Conservation (phyloP, 371 early-diverging fungal species). For the Choanephora cucurbitarum region DNA sequence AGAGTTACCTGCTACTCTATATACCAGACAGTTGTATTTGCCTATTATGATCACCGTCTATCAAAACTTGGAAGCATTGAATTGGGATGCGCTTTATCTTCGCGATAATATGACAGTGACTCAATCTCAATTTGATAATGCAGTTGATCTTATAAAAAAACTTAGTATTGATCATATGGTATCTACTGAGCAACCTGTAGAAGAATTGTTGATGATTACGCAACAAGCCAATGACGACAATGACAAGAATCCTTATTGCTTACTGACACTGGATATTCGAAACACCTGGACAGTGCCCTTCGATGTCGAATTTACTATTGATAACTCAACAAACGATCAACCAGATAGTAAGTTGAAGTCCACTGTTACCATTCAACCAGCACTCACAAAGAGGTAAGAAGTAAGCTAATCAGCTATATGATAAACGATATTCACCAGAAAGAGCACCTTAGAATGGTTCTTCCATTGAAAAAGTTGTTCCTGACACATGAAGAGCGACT, state of each 20-base stretch:
- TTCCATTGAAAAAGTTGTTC: slow-evolving; percentile 72
- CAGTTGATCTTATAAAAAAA: slow-evolving; percentile 14
- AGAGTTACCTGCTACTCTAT: slow-evolving; percentile 49
- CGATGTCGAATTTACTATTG: slow-evolving; percentile 67
- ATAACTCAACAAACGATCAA: slow-evolving; percentile 26
- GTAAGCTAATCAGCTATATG: too few relatives aligned
- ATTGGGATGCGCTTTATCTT: slow-evolving; percentile 70
- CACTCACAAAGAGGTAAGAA: slow-evolving; percentile 34
- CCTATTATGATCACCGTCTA: slow-evolving; percentile 78
- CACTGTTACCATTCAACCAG: slow-evolving; percentile 33
- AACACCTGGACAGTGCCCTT: slow-evolving; percentile 79
- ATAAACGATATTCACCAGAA: too few relatives aligned
- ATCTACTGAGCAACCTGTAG: slow-evolving; percentile 25
- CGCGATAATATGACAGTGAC: slow-evolving; percentile 37
- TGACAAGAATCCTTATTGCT: slow-evolving; percentile 63
- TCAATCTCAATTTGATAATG: slow-evolving; percentile 19
- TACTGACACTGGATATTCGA: slow-evolving; percentile 78
- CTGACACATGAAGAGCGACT: slow-evolving; percentile 53
- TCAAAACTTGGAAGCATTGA: slow-evolving; percentile 65
- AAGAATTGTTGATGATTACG: slow-evolving; percentile 21
- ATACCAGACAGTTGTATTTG: slow-evolving; percentile 69
- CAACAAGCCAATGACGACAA: slow-evolving; percentile 20
- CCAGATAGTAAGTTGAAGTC: slow-evolving; percentile 9
- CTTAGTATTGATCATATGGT: neutral
- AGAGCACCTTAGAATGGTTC: slow-evolving; percentile 60